Conservation (phyloP, 441 rosid genomes). For the Adansonia grandidieri region DNA sequence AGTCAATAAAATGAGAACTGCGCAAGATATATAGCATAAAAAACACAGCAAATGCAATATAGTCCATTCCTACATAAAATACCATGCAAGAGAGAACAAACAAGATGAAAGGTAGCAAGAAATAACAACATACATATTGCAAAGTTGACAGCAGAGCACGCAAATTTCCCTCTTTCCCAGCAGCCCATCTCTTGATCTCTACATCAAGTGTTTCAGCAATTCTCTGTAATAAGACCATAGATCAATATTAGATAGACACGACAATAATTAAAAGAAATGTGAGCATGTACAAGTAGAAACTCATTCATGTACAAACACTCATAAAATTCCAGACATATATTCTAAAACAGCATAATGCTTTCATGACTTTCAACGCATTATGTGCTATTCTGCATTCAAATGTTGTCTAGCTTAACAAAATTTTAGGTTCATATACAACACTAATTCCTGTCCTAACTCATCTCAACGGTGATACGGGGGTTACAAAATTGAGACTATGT, state of each 20-base stretch:
- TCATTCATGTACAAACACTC: neutral
- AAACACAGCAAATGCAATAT: neutral
- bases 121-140: slow-evolving; percentile 71
- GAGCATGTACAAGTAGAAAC: neutral
- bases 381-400: neutral
- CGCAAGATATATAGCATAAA: neutral
- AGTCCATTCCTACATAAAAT: neutral
- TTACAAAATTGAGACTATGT: neutral
- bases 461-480: neutral
- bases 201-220: slow-evolving; percentile 76
- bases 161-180: slow-evolving; percentile 93
- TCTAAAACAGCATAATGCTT: neutral
- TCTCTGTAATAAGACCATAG: slow-evolving; percentile 53
- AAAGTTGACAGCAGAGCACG: slow-evolving; percentile 90
- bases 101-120: slow-evolving; percentile 9
- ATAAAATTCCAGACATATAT: neutral
- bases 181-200: slow-evolving; percentile 97
- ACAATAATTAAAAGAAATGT: neutral
- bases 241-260: slow-evolving; percentile 30
- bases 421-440: neutral
- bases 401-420: neutral
- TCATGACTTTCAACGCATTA: neutral
- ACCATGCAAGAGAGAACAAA: slow-evolving; percentile 11
- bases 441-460: neutral
- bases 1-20: neutral